phyloP scores from a whole-genome alignment of 352 stramenopile genomes.

The Globisporangium middletonii region DNA sequence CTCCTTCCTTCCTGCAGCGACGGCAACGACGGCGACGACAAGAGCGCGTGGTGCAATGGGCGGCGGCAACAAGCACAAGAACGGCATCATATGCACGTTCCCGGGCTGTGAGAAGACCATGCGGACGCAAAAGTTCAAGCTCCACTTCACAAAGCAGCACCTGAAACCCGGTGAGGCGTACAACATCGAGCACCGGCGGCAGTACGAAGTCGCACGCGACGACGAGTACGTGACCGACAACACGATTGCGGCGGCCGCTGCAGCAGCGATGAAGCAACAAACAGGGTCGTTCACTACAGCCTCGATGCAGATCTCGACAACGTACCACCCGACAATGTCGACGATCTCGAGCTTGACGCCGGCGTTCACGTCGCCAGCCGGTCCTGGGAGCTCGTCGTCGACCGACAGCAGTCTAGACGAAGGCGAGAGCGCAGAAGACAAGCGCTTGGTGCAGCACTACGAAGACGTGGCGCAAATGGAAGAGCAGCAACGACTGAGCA shows the following conservation, averaged over 20 bases:
- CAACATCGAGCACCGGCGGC: constrained; percentile 65
- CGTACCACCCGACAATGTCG: background rate
- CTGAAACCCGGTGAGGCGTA: constrained; percentile 74
- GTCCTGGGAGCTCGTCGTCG: background rate
- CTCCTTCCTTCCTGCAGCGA: no score
- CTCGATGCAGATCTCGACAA: constrained; percentile 5
- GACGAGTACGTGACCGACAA: constrained; percentile 27
- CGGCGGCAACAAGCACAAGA: constrained; percentile 84
- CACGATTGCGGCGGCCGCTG: constrained; percentile 2
- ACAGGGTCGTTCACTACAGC: background rate
- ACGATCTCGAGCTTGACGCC: background rate
- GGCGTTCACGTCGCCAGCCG: background rate
- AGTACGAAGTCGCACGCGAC: constrained; percentile 70
- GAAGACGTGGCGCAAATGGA: background rate
- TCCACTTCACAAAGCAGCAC: constrained; percentile 76
- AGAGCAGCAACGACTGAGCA: constrained; percentile 12
- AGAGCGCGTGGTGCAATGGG: constrained; percentile 39
- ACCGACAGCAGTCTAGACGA: background rate
- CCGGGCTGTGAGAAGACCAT: constrained; percentile 79
- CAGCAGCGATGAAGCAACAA: constrained; percentile 5
- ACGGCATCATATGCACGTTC: constrained; percentile 80
- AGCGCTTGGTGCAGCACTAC: background rate
- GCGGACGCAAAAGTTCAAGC: constrained; percentile 86
- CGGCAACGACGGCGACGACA: no score
- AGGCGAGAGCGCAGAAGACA: no score